Percentiles rank a stretch among this genome's conserved stretches.
These are phyloP conservation scores for Aspergillus bridgeri DNA, from an alignment of 495 filamentous ascomycete species.

Conservation along the genomic window DNA sequence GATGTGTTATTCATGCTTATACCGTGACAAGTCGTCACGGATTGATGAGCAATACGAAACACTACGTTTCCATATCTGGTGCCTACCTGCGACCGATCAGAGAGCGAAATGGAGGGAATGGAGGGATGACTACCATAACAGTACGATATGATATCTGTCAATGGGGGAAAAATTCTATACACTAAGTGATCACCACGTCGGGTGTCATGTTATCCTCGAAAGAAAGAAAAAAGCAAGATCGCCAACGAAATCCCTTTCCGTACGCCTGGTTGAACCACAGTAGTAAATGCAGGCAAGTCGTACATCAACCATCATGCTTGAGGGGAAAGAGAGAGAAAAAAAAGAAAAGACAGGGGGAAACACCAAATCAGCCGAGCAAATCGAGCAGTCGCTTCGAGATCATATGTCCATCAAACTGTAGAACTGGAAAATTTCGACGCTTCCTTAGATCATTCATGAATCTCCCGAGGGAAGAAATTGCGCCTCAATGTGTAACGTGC, in stretches of 20 bases:
- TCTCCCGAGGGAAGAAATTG: background rate
- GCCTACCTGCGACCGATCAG: background rate
- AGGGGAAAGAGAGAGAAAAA: background rate
- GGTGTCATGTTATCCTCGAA: background rate
- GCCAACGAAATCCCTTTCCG: background rate
- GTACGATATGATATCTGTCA: background rate
- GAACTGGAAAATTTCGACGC: background rate
- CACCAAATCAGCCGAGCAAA: background rate
- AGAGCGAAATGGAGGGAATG: background rate
- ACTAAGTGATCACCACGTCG: background rate
- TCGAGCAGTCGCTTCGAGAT: background rate
- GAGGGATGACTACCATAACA: background rate
- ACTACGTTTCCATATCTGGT: background rate
- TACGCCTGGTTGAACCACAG: background rate
- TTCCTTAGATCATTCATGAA: background rate
- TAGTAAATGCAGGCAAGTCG: background rate
- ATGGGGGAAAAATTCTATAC: slow-evolving; percentile 1
- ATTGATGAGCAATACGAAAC: too few species aligned
- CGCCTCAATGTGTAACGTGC: background rate
- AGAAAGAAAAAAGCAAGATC: background rate
- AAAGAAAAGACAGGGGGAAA: too few species aligned
- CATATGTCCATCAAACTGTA: background rate
- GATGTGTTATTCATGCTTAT: too few species aligned
- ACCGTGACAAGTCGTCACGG: too few species aligned
- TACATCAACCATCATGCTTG: background rate